Percentiles rank a stretch among this genome's conserved stretches.
phyloP scores from a whole-genome alignment of 192 early-diverging fungal genomes.

The Coemansia sp. region DNA sequence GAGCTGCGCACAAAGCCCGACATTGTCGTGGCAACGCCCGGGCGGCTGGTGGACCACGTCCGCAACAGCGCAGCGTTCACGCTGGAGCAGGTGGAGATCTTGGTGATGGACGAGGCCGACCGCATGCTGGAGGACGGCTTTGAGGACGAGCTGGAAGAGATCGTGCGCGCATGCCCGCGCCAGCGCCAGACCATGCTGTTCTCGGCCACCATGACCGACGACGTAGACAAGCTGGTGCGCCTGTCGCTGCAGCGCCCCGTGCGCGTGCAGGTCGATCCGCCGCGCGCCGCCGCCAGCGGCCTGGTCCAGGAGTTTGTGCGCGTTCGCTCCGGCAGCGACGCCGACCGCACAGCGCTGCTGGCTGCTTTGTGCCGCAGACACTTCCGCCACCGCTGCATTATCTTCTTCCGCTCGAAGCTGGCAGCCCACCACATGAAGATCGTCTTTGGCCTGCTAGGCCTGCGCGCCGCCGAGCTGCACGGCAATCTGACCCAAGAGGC shows the following conservation, averaged over 20 bases:
- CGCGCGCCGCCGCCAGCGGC: conserved; percentile 66
- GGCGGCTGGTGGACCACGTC: conserved; percentile 96
- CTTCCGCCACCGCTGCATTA: conserved; percentile 71
- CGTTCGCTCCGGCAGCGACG: conserved; percentile 78
- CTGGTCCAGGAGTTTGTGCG: conserved; percentile 95
- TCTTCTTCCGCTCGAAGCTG: conserved; percentile 93
- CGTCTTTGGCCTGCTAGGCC: conserved; percentile 82
- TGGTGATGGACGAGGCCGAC: conserved; percentile 99
- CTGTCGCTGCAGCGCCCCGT: conserved; percentile 88
- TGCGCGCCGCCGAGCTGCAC: conserved; percentile 89
- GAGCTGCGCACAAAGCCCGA: conserved; percentile 86
- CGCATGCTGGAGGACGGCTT: conserved; percentile 98
- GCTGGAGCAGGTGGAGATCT: conserved; percentile 85
- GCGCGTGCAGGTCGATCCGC: conserved; percentile 80
- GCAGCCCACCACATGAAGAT: conserved; percentile 99
- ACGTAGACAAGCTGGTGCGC: conserved; percentile 90
- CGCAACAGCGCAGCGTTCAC: conserved; percentile 86
- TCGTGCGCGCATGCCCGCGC: conserved; percentile 81
- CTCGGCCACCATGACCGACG: conserved; percentile 99
- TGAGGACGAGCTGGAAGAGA: conserved; percentile 90
- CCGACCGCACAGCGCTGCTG: conserved; percentile 79
- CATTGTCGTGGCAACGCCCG: conserved; percentile 94
- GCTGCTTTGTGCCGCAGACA: conserved; percentile 76
- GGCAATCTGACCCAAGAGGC: conserved; percentile 91
- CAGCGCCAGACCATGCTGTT: conserved; percentile 97